Conservation (phyloP, 2,329 filamentous ascomycete species). For the Lachnellula occidentalis region DNA sequence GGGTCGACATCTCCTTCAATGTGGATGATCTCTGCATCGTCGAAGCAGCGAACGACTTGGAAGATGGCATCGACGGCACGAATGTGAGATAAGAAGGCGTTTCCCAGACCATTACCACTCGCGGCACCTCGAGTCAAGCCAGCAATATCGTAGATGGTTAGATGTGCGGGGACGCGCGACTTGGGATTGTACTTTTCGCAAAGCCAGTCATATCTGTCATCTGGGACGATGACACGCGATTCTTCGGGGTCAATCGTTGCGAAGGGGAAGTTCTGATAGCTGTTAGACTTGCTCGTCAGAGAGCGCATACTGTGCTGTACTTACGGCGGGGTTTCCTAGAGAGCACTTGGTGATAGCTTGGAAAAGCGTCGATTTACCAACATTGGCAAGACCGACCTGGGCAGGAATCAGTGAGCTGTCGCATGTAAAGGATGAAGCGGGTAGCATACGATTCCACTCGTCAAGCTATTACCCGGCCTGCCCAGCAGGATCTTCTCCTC, state of each 20-base stretch:
- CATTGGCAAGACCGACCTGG: conserved; percentile 96
- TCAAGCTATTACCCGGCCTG: conserved; percentile 94
- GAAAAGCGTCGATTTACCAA: conserved; percentile 98
- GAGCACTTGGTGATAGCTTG: conserved; percentile 98
- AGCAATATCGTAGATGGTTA: conserved; percentile 98
- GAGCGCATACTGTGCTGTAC: conserved; percentile 32
- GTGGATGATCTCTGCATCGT: conserved; percentile 99
- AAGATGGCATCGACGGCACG: conserved; percentile 97
- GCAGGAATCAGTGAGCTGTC: conserved; percentile 11
- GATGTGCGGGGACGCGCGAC: conserved; percentile 90
- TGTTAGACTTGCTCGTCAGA: conserved; percentile 24
- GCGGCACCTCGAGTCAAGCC: conserved; percentile 94
- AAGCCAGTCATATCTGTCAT: conserved; percentile 94
- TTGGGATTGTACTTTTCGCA: conserved; percentile 97
- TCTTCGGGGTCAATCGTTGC: conserved; percentile 99
- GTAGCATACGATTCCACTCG: conserved; percentile 90
- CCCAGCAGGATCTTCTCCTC: conserved; percentile 97
- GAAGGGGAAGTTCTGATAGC: conserved; percentile 84
- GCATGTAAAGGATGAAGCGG: conserved; percentile 1
- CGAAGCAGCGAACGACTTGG: conserved; percentile 94
- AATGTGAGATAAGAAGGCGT: conserved; percentile 97
- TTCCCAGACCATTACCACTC: conserved; percentile 94
- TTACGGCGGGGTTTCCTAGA: conserved; percentile 92
- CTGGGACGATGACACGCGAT: conserved; percentile 92
- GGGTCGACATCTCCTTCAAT: conserved; percentile 98